Evolutionary conservation across 768 basidiomycete genomes (phyloP), one percentile per base, ranked within the genome.

Genomic region (Mycena crocata): DNA sequence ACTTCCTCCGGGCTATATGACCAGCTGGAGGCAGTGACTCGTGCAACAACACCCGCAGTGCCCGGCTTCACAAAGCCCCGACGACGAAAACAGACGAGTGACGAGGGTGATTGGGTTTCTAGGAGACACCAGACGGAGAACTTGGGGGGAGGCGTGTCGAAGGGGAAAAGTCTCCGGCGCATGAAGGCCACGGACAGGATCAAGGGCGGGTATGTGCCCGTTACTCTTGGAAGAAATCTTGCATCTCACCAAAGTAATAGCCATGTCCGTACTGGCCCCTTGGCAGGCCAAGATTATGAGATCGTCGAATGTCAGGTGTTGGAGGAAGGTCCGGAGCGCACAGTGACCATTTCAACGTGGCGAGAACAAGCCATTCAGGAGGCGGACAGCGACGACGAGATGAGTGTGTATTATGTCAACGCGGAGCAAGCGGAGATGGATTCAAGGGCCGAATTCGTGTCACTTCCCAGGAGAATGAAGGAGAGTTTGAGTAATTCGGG

Each of bases 271-370:
- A 59, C 59, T 23, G 75, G 73, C 0, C 79, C 79, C 12, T 75
- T 66, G 12, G 64, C 81, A 9, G 79, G 78, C 9, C 82, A 81
- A 45, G 78, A 81, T 23, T 84, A 81, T 62, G 83, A 85, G 72
- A 79, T 86, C 24, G 76, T 85, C 24, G 76, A 79, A 37, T 74
- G 78, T 37, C 76, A 75, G 42, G 79, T 86, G 28, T 64, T 86
- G 31, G 85, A 86, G 68, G 82, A 84, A 30, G 83, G 81, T n/a
- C 82, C 84, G 2, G 85, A 86, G 59, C 79, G 78, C 59, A 86
- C 85, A 10, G 85, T 86, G 7, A 86, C 85, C 50, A 84, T 90
- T 58, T 83, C 80, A 26, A 82, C 81, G 12, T 90, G 89, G 89
- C 78, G 87, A 35, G 85, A 89, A 70, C 83, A 85, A 46, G 85